Conservation (phyloP, 1,284 basidiomycete species). For the Cutaneotrichosporon sp. region DNA sequence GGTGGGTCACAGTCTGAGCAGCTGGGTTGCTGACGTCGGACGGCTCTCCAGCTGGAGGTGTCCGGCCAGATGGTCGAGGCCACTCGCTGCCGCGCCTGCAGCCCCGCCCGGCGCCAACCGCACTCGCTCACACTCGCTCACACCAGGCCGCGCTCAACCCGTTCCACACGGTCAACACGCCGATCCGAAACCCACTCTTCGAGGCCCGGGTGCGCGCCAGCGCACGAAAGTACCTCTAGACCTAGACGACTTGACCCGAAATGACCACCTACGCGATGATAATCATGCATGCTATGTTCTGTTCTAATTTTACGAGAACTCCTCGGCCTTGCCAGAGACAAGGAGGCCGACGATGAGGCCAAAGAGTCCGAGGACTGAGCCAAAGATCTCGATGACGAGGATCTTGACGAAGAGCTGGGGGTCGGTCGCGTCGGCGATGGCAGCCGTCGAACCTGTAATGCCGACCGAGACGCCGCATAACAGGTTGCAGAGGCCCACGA, state of each 20-base stretch:
- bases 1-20: constrained; percentile 57
- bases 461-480: constrained; percentile 89
- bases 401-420: constrained; percentile 91
- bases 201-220: constrained; percentile 78
- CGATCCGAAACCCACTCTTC: constrained; percentile 74
- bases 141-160: constrained; percentile 80
- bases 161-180: constrained; percentile 83
- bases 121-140: not conserved
- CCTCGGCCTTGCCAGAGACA: constrained; percentile 55
- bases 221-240: constrained; percentile 76
- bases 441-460: constrained; percentile 86
- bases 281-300: constrained; percentile 29
- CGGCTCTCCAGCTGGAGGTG: not conserved
- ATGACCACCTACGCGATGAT: not conserved
- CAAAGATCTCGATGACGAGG: constrained; percentile 90
- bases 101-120: not conserved
- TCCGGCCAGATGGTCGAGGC: no score
- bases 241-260: not conserved
- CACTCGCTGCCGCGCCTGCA: no score
- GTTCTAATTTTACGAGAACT: constrained; percentile 42
- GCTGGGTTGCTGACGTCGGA: not conserved
- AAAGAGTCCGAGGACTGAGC: constrained; percentile 85
- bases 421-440: constrained; percentile 87
- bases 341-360: constrained; percentile 67
- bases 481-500: constrained; percentile 84